Percentiles rank a stretch among this genome's conserved stretches.
Evolutionary conservation across 2,329 filamentous ascomycete genomes (phyloP).

Genomic region (Ploettnerulaceae sp.): DNA sequence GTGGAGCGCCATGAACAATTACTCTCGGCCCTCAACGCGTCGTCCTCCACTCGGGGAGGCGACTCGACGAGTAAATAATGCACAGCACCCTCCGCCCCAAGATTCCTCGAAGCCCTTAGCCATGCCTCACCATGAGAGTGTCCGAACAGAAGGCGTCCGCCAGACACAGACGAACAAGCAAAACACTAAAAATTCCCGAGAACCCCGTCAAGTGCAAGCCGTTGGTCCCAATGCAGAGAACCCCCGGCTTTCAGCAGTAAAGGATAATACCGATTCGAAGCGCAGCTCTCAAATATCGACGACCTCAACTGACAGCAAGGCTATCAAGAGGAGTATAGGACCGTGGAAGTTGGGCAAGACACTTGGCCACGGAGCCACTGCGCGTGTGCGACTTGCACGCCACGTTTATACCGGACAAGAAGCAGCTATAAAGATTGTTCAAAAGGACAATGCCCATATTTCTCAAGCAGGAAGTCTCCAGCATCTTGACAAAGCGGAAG

Average conservation of each 20-base stretch:
- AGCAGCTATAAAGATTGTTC: constrained; percentile 93
- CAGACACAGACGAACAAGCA: not conserved
- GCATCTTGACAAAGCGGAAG: constrained; percentile 71
- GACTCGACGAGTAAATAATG: constrained; percentile 32
- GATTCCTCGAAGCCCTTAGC: constrained; percentile 17
- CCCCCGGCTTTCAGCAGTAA: constrained; percentile 34
- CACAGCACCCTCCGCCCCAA: constrained; percentile 12
- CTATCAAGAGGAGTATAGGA: constrained; percentile 70
- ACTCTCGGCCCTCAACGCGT: constrained; percentile 28
- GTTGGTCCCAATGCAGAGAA: constrained; percentile 19
- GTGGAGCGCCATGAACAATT: constrained; percentile 21
- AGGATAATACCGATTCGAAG: constrained; percentile 34
- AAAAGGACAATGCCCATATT: constrained; percentile 72
- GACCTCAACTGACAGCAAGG: constrained; percentile 33
- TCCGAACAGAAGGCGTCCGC: constrained; percentile 5
- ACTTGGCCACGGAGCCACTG: constrained; percentile 84
- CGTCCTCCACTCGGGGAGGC: constrained; percentile 33
- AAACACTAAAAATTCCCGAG: not conserved
- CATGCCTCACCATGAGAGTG: constrained; percentile 29
- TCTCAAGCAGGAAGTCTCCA: constrained; percentile 82
- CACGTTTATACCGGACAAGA: constrained; percentile 73
- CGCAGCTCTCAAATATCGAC: constrained; percentile 39
- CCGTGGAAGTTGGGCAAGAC: constrained; percentile 91
- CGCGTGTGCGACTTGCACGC: constrained; percentile 78
- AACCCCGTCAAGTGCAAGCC: not conserved